phyloP scores from a whole-genome alignment of 2,329 filamentous ascomycete species.

The Sphaerulina vaccinii region DNA sequence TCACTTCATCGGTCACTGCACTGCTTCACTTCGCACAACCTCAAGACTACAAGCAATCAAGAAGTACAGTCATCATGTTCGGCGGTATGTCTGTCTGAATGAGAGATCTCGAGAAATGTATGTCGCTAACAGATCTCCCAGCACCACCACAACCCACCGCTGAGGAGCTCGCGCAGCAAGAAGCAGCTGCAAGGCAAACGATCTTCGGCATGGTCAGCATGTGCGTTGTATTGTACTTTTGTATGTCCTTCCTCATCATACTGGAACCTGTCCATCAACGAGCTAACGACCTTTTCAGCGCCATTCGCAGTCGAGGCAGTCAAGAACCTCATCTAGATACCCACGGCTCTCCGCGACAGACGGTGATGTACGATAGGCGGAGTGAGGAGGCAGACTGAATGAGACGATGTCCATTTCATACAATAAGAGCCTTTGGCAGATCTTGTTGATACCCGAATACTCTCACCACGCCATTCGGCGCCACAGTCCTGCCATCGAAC shows the following conservation, averaged over 20 bases:
- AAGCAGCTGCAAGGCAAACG: slow-evolving; percentile 65
- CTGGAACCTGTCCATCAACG: too few species aligned
- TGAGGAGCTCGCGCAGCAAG: slow-evolving; percentile 67
- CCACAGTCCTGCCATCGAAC: too few species aligned
- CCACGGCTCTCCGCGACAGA: too few species aligned
- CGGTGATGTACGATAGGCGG: too few species aligned
- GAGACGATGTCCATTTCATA: slow-evolving; percentile 23
- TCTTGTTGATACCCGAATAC: too few species aligned
- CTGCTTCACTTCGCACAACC: not conserved
- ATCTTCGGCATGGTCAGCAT: slow-evolving; percentile 66
- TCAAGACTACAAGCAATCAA: not conserved
- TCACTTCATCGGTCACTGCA: slow-evolving; percentile 1
- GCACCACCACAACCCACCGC: slow-evolving; percentile 68
- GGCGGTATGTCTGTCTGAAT: not conserved
- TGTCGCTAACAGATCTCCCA: slow-evolving; percentile 35
- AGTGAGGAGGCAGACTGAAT: not conserved
- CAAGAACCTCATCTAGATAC: slow-evolving; percentile 46
- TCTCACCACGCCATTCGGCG: too few species aligned
- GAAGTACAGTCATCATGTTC: slow-evolving; percentile 4
- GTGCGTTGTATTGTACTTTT: slow-evolving; percentile 70
- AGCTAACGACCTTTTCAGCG: slow-evolving; percentile 34
- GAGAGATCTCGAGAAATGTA: not conserved
- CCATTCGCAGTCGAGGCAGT: slow-evolving; percentile 57
- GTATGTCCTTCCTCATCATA: slow-evolving; percentile 51
- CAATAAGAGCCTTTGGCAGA: too few species aligned